These are phyloP conservation scores for Leccinum subfulvum DNA, from an alignment of 1,284 basidiomycete genomes.

Conservation along the genomic window DNA sequence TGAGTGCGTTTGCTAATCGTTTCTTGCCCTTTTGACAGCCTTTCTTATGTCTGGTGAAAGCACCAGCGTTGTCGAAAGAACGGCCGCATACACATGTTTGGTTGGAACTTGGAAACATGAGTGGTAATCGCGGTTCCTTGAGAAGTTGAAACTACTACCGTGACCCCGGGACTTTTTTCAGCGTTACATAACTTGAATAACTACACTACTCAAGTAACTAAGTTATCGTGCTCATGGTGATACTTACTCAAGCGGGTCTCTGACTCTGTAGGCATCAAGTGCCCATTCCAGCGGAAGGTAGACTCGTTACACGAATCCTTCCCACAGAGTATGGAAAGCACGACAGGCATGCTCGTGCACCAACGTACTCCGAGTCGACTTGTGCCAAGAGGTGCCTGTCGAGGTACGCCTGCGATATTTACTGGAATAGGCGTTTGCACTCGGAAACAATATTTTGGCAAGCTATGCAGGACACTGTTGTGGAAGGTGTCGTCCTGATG, in stretches of 20 bases:
- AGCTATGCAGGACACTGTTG: slow-evolving; percentile 46
- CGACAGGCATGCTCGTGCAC: slow-evolving; percentile 34
- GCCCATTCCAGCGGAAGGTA: slow-evolving; percentile 52
- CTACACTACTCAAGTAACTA: no score
- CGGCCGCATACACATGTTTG: neutral
- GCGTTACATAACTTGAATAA: no score
- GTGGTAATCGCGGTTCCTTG: no score
- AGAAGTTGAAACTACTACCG: no score
- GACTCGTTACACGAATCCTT: neutral
- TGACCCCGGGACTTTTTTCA: no score
- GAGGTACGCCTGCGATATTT: slow-evolving; percentile 55
- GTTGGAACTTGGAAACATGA: neutral
- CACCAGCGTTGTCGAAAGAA: neutral
- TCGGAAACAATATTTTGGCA: slow-evolving; percentile 55
- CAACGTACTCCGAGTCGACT: slow-evolving; percentile 39
- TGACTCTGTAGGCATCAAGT: slow-evolving; percentile 34
- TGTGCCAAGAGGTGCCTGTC: slow-evolving; percentile 41
- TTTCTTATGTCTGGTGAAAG: neutral
- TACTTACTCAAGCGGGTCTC: slow-evolving; percentile 49
- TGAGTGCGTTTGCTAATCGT: neutral
- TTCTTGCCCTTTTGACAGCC: neutral
- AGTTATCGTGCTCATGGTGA: slow-evolving; percentile 51
- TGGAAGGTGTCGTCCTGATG: neutral
- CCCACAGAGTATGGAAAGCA: neutral
- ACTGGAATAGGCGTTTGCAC: slow-evolving; percentile 65